Evolutionary conservation across 108 stramenopile species (phyloP).

Genomic region (Skeletonema costatum): DNA sequence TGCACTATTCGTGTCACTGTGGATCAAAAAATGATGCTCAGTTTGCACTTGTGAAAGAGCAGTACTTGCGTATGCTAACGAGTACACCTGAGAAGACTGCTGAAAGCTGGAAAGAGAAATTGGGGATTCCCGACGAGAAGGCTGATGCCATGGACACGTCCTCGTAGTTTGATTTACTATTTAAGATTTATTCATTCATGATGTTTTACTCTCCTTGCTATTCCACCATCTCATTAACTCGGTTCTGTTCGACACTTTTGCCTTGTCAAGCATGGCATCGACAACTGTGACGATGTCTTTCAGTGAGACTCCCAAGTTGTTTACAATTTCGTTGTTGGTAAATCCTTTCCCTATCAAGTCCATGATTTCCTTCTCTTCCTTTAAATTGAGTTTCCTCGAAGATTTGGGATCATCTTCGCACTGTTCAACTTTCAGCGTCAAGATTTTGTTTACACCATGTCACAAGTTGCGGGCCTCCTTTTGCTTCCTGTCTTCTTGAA

Average conservation of each 20-base stretch:
- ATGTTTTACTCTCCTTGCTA: neutral
- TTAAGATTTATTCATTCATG: conserved; percentile 1
- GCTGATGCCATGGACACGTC: neutral
- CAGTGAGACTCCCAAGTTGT: conserved; percentile 23
- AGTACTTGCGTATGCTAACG: conserved; percentile 69
- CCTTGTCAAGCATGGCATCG: conserved; percentile 60
- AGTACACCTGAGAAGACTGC: conserved; percentile 56
- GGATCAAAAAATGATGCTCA: conserved; percentile 42
- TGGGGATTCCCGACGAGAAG: conserved; percentile 42
- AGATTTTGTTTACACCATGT: conserved; percentile 43
- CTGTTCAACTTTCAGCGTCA: no score
- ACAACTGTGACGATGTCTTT: conserved; percentile 50
- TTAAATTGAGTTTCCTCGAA: conserved; percentile 35
- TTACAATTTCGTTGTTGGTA: conserved; percentile 69
- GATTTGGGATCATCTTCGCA: neutral
- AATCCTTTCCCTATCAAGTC: conserved; percentile 55
- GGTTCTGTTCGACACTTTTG: conserved; percentile 58
- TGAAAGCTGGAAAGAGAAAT: conserved; percentile 62
- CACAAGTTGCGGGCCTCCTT: conserved; percentile 75
- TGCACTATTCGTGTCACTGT: conserved; percentile 53
- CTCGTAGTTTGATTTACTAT: neutral
- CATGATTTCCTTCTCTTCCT: conserved; percentile 53
- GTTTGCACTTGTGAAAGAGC: conserved; percentile 58
- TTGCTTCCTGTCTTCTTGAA: conserved; percentile 63
- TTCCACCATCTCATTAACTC: conserved; percentile 63